These are phyloP conservation scores for Ottelia alismoides DNA, from an alignment of 106 monocot genomes.

Conservation along the genomic window DNA sequence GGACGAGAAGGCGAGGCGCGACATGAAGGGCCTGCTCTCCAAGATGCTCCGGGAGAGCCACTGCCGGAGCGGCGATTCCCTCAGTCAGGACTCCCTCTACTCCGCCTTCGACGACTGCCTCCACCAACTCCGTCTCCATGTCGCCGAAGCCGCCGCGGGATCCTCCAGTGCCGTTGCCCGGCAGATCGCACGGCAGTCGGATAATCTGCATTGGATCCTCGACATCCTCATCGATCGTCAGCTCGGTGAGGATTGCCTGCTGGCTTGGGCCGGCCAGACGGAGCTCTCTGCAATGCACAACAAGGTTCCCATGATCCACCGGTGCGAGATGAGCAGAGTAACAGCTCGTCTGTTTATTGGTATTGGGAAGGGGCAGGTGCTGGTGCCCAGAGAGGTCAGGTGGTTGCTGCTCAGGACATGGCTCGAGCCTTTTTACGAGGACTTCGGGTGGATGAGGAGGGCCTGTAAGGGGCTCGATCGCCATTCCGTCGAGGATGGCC, in stretches of 20 bases:
- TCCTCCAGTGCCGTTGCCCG: slow-evolving; percentile 30
- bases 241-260: slow-evolving; percentile 63
- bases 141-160: too few species aligned
- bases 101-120: slow-evolving; percentile 55
- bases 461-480: slow-evolving; percentile 68
- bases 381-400: slow-evolving; percentile 59
- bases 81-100: slow-evolving; percentile 68
- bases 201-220: slow-evolving; percentile 77
- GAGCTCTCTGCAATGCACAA: slow-evolving; percentile 49
- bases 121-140: too few species aligned
- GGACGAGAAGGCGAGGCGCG: too few species aligned
- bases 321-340: slow-evolving; percentile 70
- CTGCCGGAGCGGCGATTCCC: too few species aligned
- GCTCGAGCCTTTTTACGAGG: slow-evolving; percentile 73
- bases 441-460: too few species aligned
- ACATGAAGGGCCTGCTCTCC: too few species aligned
- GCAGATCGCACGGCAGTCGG: slow-evolving; percentile 61
- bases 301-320: slow-evolving; percentile 42
- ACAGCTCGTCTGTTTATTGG: slow-evolving; percentile 65
- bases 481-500: slow-evolving; percentile 71
- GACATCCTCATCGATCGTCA: slow-evolving; percentile 78
- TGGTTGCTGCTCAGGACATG: slow-evolving; percentile 53
- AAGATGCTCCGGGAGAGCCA: too few species aligned
- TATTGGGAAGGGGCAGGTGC: slow-evolving; percentile 59
- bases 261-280: slow-evolving; percentile 43